Base-by-base conservation (phyloP, 2,329 filamentous ascomycete genomes). In the Cadophora sp. region DNA sequence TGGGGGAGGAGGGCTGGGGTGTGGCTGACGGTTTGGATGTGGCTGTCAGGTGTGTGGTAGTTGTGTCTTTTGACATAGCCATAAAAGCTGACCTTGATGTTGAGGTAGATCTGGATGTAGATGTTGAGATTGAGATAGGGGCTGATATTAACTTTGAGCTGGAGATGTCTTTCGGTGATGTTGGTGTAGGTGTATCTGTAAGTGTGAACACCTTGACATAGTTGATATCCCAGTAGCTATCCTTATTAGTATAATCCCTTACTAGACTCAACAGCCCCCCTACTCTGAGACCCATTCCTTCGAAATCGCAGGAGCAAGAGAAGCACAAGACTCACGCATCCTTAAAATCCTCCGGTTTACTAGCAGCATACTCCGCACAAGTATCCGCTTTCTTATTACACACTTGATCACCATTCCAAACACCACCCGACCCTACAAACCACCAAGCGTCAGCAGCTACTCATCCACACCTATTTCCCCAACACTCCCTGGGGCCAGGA, bases 291-390 rank as follows among this genome's bases (percentile, higher is more conserved):
- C 27, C 27, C 6, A 30, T 30, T 30, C 27, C 27, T 6, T 6
- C 6, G 6, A 30, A 3, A 39, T 9, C 11, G 7, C 8, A 39
- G 7, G 8, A 55, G 8, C 13, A 36, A 8, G 20, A 47, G 5
- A 16, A 47, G 18, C 8, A 16, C 2, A 18, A 47, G 30, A 65
- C 63, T 64, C 41, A 68, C 66, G 91, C 86, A 30, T 94, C 84
- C 22, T 79, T 75, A 78, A 96, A 96, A 14, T 83, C 91, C 9
- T 78, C 75, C 0, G 93, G 91, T 78, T 94, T 91, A 73, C 85
- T 81, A 66, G 83, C 82, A 20, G 97, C 94, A 76, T 87, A 96
- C 27, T 88, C 85, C 30, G 88, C 76, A 82, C 94, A 97, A 0
- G 87, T 89, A 36, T 79, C 68, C 0, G 87, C 91, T 72, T 87